Base-by-base conservation (phyloP, 2,329 filamentous ascomycete genomes). In the Thielaviopsis euricoi region DNA sequence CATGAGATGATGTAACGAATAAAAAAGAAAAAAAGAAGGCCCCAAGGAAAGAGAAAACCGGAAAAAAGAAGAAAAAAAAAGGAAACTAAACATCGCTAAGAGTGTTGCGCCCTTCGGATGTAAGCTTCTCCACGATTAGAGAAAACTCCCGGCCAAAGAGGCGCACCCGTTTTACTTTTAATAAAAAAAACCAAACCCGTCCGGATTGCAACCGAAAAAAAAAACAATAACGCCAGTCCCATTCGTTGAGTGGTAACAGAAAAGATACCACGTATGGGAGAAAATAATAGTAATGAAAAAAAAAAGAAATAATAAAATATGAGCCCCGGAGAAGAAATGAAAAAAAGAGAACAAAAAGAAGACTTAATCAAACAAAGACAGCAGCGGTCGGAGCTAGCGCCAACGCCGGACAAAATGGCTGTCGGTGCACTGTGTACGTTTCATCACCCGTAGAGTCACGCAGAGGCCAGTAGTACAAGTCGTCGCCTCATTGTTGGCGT, bases 331-430 rank as follows among this genome's bases (percentile, higher is more conserved):
- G 13, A 6, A 58, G 54, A 58, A 13, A 53, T 3, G 40, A 52
- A 57, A 37, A 49, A 17, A 51, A 54, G 57, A 57, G 12, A 48
- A 55, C 49, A 51, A 43, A 46, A 21, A 54, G 26, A 23, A 23
- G 23, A 33, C 43, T 56, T 12, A 37, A 48, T 23, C 15, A 49
- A 53, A 26, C 22, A n/a, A 58, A 58, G 5, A 17, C 19, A 37
- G 52, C 46, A 3, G 37, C 19, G 54, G 7, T 58, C 49, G 37
- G 40, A 40, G 21, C 29, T 53, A 22, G 25, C 22, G 15, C 48
- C n/a, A 57, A 57, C 23, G 25, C 33, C 50, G 51, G 50, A 22
- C 52, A 53, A 23, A 37, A 23, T 53, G 51, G 56, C 37, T 50
- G 9, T 55, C 37, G 37, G 37, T 12, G 37, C 13, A 40, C 37